Conservation (phyloP, 2,329 filamentous ascomycete genomes). For the Dactylellina cionopaga region DNA sequence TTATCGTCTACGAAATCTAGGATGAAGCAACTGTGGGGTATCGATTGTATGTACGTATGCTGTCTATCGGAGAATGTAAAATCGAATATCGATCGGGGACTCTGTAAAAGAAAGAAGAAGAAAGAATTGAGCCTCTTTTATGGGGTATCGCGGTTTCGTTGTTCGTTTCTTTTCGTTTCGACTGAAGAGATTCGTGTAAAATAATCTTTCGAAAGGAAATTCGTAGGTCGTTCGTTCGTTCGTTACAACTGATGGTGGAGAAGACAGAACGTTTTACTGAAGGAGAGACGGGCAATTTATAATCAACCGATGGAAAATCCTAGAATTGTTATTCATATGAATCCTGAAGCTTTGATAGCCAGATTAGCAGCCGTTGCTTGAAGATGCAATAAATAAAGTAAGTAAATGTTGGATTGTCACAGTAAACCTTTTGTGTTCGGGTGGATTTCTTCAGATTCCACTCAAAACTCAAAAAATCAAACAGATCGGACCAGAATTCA, state of each 20-base stretch:
- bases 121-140: background rate
- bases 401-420: no score
- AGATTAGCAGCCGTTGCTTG: no score
- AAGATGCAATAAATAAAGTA: no score
- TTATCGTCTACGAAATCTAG: slow-evolving; percentile 14
- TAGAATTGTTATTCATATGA: no score
- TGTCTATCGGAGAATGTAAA: background rate
- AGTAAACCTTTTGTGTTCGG: no score
- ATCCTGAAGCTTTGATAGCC: no score
- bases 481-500: no score
- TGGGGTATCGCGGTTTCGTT: slow-evolving; percentile 22
- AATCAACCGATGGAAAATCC: background rate
- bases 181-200: slow-evolving; percentile 30
- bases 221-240: slow-evolving; percentile 47
- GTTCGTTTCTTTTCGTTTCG: slow-evolving; percentile 12
- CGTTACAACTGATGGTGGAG: slow-evolving; percentile 13
- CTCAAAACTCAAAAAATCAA: no score
- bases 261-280: slow-evolving; percentile 46
- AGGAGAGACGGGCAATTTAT: slow-evolving; percentile 12
- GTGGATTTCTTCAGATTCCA: no score
- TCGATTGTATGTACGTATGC: background rate
- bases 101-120: background rate
- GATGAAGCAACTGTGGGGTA: slow-evolving; percentile 1
- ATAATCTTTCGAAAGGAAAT: slow-evolving; percentile 40
- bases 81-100: background rate